A percentile compares a stretch with the other conserved stretches of the same genome.
These are phyloP conservation scores for Trypanosoma lewisi DNA, from an alignment of 208 protist genomes.

Conservation along the genomic window DNA sequence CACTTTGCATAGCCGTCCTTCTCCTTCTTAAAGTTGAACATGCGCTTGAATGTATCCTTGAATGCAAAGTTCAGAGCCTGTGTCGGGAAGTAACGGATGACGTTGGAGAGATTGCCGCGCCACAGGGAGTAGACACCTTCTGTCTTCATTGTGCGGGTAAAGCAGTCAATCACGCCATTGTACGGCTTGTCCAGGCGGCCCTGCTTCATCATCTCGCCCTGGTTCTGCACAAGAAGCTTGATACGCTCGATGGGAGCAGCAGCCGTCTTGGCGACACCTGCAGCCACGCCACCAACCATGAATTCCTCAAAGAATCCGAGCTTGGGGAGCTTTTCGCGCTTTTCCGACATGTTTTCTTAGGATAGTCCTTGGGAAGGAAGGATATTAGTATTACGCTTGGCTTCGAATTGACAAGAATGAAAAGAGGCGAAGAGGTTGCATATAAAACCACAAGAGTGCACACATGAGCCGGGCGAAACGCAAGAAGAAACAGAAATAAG, in stretches of 20 bases:
- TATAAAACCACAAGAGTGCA: no score
- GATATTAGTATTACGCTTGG: no score
- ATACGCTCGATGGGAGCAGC: conserved; percentile 95
- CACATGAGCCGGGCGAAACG: no score
- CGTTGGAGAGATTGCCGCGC: conserved; percentile 97
- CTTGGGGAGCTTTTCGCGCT: conserved; percentile 37
- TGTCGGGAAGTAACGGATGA: conserved; percentile 98
- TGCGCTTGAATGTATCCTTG: conserved; percentile 95
- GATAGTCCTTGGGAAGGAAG: no score
- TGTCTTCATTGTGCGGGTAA: conserved; percentile 87
- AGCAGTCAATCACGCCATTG: conserved; percentile 95
- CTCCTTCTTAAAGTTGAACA: conserved; percentile 92
- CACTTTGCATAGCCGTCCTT: conserved; percentile 76
- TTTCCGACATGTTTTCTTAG: conserved; percentile 24
- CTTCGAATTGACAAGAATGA: no score
- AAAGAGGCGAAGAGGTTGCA: no score
- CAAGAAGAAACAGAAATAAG: no score
- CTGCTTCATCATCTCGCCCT: conserved; percentile 83
- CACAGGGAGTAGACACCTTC: conserved; percentile 95
- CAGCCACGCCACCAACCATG: conserved; percentile 78
- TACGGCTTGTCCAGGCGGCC: conserved; percentile 84
- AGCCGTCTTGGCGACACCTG: conserved; percentile 88
- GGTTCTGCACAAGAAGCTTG: conserved; percentile 96
- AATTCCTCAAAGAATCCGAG: conserved; percentile 75
- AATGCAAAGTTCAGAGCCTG: conserved; percentile 98